Base-by-base conservation (phyloP, 2,329 filamentous ascomycete genomes). In the Sclerotinia spermophila region DNA sequence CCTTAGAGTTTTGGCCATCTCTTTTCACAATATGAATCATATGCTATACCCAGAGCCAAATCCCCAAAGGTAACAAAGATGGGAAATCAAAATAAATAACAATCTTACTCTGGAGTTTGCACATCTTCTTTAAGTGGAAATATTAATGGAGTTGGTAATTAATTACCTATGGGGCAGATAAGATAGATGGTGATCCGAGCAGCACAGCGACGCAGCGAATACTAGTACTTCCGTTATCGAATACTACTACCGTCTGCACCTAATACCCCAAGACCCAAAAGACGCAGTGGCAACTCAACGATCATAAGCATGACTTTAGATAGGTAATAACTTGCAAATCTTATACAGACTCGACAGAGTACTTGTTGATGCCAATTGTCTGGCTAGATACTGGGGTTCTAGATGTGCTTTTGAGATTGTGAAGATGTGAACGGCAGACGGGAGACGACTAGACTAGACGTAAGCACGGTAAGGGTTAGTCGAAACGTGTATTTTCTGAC, bases 161-260 rank as follows among this genome's bases (percentile, higher is more conserved):
- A 53, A 2, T n/a, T 27, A 17, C n/a, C n/a, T 27, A n/a, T 11
- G 24, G 24, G 19, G 30, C 42, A 64, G 61, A 38, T 7, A 35
- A 51, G 61, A 51, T 38, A 51, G 61, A 51, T 38, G 44, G 44
- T 48, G 61, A 51, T 65, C 61, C 51, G 38, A 65, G 61, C 44
- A 38, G 40, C 35, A 51, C 51, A 40, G 44, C 21, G 45, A 51
- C 15, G 17, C 44, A 61, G 48, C n/a, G 48, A 53, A n/a, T 27
- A 53, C 48, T 27, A 13, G 27, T n/a, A 27, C 48, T 51, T 51
- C n/a, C 48, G 48, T 27, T 27, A 53, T 53, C n/a, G 48, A 30
- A 27, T 53, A 1, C 48, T 53, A 30, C 27, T 53, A 1, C 48
- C 27, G 48, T 53, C 48, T 53, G 48, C 17, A 53, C 48, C 48